Percentiles rank a stretch among this genome's conserved stretches.
Evolutionary conservation across 129 eudicot genomes (phyloP).

Genomic region (Erigeron canadensis): DNA sequence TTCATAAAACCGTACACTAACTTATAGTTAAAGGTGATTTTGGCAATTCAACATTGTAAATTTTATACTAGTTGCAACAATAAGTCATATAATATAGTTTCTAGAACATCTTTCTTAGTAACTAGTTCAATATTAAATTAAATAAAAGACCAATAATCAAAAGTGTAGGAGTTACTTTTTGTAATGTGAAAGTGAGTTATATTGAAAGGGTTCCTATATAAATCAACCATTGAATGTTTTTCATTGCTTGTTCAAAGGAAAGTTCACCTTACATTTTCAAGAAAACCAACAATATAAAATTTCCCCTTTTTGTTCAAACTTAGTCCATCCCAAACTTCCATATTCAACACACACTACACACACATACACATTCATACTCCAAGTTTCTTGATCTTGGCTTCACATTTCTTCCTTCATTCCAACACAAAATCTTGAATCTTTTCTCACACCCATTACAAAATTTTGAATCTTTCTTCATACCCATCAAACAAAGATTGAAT

Average conservation of each 20-base stretch:
- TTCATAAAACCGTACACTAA: too few relatives aligned
- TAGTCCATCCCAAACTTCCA: conserved; percentile 14
- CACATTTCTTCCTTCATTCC: conserved; percentile 22
- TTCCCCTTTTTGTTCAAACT: conserved; percentile 34
- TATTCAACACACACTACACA: conserved; percentile 5
- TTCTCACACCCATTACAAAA: conserved; percentile 4
- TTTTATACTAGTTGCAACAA: too few relatives aligned
- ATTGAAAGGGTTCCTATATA: conserved; percentile 27
- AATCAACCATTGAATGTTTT: conserved; percentile 31
- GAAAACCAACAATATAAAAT: conserved; percentile 39
- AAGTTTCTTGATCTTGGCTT: conserved; percentile 25
- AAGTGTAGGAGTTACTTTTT: neutral
- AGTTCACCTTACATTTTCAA: conserved; percentile 23
- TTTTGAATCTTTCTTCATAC: neutral
- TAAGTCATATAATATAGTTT: neutral
- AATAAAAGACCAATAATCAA: neutral
- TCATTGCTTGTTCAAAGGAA: conserved; percentile 25
- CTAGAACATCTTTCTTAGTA: neutral
- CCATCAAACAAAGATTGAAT: too few relatives aligned
- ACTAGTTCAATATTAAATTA: too few relatives aligned
- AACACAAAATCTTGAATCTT: conserved; percentile 10
- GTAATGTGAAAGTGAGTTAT: conserved; percentile 13
- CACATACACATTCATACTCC: conserved; percentile 2
- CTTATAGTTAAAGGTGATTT: too few relatives aligned
- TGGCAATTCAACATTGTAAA: too few relatives aligned